Base-by-base conservation (phyloP, 768 basidiomycete genomes). In the Mrakia frigida region DNA sequence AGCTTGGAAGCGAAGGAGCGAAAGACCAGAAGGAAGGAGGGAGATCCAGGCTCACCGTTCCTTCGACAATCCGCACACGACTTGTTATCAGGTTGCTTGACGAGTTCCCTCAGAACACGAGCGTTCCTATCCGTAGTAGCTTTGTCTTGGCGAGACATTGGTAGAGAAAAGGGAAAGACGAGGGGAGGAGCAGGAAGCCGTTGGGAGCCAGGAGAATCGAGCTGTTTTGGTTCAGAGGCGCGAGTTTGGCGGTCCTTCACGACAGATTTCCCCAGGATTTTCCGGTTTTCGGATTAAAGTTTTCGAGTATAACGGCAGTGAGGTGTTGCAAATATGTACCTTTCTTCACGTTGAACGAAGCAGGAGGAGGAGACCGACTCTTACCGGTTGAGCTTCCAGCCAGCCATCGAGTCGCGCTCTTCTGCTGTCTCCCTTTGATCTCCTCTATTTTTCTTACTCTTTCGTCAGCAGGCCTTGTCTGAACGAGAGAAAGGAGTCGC, bases 51-150 rank as follows among this genome's bases (percentile, higher is more conserved):
- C 89, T 50, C 80, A 92, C 95, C 96, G 83, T 97, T 95, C 78
- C 92, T 90, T 83, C 97, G 96, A 86, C 96, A 99, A 81, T 99
- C 96, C 1, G 93, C 93, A 79, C 96, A 99, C 56, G 91, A 83
- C 84, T 94, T 98, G 85, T 98, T 99, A 78, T 95, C 93, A 25
- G 92, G 90, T 65, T 86, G 86, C 82, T 92, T 97, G 71, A 99
- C 88, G 41, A 98, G 87, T 80, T 93, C 96, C 65, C 94, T 87
- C 18, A 99, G 88, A 7, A 88, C 90, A 74, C 87, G 87, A 28
- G 93, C 85, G 82, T 93, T 88, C 76, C 88, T 85, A 77, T 96
- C 94, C 6, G 91, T 92, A 0, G 91, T 94, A 0, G 91, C 88
- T 81, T 92, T 94, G 85, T 96, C 94, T 85, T 91, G 90, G 18